Evolutionary conservation across 169 alveolate species (phyloP).

Genomic region (Eimeria sp.): DNA sequence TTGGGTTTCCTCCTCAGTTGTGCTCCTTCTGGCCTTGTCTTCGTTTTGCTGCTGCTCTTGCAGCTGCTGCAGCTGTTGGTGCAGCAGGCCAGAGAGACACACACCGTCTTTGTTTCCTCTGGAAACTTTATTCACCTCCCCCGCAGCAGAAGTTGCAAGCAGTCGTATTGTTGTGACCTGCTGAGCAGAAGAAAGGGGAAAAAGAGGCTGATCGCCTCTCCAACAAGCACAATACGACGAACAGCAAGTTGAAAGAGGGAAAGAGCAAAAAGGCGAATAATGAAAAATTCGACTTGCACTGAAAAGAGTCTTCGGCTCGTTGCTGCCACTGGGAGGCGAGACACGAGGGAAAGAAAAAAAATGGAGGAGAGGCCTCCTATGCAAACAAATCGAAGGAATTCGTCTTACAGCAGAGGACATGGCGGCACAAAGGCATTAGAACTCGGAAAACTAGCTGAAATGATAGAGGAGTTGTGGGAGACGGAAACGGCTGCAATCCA

Average conservation of each 20-base stretch:
- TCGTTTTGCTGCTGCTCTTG: background rate
- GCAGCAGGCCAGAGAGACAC: background rate
- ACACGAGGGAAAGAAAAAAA: background rate
- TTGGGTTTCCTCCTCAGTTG: background rate
- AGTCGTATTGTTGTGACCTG: too few relatives aligned
- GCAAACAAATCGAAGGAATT: background rate
- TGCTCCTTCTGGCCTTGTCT: background rate
- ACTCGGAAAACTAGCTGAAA: too few relatives aligned
- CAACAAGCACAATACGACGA: background rate
- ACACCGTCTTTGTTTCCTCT: background rate
- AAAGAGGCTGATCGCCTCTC: too few relatives aligned
- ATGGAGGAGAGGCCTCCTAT: background rate
- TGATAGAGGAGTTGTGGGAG: too few relatives aligned
- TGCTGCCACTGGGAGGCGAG: too few relatives aligned
- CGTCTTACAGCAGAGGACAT: too few relatives aligned
- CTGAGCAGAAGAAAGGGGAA: too few relatives aligned
- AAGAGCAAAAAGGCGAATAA: background rate
- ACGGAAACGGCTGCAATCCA: too few relatives aligned
- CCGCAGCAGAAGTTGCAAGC: too few relatives aligned
- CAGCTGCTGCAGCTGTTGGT: slow-evolving; percentile 3
- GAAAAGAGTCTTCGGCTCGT: too few relatives aligned
- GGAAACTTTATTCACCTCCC: background rate
- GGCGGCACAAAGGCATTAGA: too few relatives aligned
- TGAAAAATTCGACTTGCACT: too few relatives aligned
- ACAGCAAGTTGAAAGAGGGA: background rate